Evolutionary conservation across 2,329 filamentous ascomycete species (phyloP), one percentile per base, ranked within the genome.

Genomic region (Aspergillus melleus): DNA sequence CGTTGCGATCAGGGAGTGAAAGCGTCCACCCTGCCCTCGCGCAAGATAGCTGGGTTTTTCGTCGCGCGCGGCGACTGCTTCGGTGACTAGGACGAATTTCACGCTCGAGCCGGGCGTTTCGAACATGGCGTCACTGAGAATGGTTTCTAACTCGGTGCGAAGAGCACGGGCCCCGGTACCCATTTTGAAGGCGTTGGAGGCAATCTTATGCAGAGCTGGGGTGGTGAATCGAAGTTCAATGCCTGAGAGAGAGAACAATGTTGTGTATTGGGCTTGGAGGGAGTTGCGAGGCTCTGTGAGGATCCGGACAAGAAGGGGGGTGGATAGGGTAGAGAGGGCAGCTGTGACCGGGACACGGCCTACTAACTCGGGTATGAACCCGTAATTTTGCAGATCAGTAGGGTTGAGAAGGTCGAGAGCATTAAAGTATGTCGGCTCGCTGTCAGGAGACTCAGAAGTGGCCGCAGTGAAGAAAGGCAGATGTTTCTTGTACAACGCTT

Each of bases 311-410:
- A 99, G 86, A 60, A 87, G 79, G 19, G 83, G 78, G 63, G 86
- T 81, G 56, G 85, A 84, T 0, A 99, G 83, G 0, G 92, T 88
- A 14, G 91, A 89, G 0, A 99, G 84, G 0, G 95, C 91, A 61
- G 92, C 92, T 52, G 92, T 90, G 60, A 96, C 91, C 55, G 96
- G 94, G 52, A 99, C 87, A 19, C 95, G 90, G n/a, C 95, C 95
- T 55, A 98, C 90, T n/a, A 97, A 83, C 77, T 97, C 93, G 0
- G 93, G 93, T 56, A 97, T 97, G 72, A 97, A 91, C 14, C 93
- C 94, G 70, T 92, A 97, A 49, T 84, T 85, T 75, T 96, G 91
- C 2, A 96, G 80, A 68, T 96, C 90, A 11, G 85, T 81, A 1
- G 91, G 90, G 4, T 87, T 90, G 26, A 90, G 84, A 22, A 95